A percentile compares a stretch with the other conserved stretches of the same genome.
Evolutionary conservation across 176 grass and related monocot genomes (phyloP).

Genomic region (Oryza meyeriana): DNA sequence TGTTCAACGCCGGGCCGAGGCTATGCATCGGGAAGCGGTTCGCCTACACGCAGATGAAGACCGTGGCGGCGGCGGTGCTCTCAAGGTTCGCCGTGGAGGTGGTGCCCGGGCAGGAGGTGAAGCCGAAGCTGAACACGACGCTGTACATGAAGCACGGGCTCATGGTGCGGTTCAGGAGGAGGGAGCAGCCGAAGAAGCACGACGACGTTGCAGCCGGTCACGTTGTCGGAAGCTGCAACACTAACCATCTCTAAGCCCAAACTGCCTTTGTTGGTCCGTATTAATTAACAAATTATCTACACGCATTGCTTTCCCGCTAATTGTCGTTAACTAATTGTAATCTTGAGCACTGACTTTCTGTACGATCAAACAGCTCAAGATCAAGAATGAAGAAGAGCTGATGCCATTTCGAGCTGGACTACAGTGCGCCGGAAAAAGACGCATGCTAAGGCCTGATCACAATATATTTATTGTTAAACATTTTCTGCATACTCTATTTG

Average conservation of each 20-base stretch:
- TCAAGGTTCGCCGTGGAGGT: constrained; percentile 56
- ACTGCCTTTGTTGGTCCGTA: background rate
- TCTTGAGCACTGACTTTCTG: background rate
- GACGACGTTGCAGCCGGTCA: background rate
- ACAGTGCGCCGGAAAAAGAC: background rate
- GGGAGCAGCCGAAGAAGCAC: no score
- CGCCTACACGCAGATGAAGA: constrained; percentile 92
- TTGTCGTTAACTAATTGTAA: background rate
- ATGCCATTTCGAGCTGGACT: background rate
- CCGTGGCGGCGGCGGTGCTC: constrained; percentile 59
- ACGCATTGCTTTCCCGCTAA: background rate
- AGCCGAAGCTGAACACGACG: background rate
- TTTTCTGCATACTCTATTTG: background rate
- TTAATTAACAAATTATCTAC: background rate
- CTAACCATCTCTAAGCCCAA: background rate
- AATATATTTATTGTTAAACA: background rate
- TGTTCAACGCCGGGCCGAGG: constrained; percentile 86
- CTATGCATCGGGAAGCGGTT: constrained; percentile 89
- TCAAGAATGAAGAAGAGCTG: background rate
- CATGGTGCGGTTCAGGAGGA: background rate
- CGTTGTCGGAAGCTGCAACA: background rate
- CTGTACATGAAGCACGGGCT: background rate
- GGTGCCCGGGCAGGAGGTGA: constrained; percentile 55
- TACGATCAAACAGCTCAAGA: background rate
- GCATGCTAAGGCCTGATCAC: background rate